Evolutionary conservation across 1,284 basidiomycete genomes (phyloP), one percentile per base, ranked within the genome.

Genomic region (Cryptococcus deneoformans): DNA sequence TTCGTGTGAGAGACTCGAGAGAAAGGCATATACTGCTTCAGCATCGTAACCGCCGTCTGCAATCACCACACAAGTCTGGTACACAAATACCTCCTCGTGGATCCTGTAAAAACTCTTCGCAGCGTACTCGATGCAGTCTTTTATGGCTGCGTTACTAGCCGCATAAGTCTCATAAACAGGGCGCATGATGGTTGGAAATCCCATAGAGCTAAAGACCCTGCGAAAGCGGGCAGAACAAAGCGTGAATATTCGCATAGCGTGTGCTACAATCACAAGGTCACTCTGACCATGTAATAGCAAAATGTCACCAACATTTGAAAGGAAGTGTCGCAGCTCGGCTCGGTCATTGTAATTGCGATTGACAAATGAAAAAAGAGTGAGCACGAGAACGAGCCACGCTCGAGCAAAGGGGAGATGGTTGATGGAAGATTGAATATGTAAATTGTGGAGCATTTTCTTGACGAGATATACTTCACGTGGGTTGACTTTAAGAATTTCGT

Each of bases 171-270:
- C 87, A 67, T 88, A 77, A 6, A 90, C 73, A 0, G 83, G 81
- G 1, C 85, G 83, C 82, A 90, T 86, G 71, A 89, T 86, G 14
- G 88, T 80, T 1, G 83, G 82, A 65, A 89, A 90, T 24, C 85
- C 84, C 44, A 86, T 85, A 3, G 86, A 84, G 2, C 84, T 84
- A 71, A 90, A 88, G 16, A 90, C 68, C 20, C 89, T 84, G 24
- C 85, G 82, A 69, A 89, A 90, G 24, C 88, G 83, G n/a, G 87
- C 87, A 45, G 85, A 85, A 2, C 87, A 88, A 29, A 86, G 83
- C 83, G 89, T 86, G 52, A 78, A 58, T 80, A 79, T 50, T 82
- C 88, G 84, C 74, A 90, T 79, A 2, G 84, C 80, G 60, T 89
- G 87, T 29, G 83, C 81, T 14, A 62, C 57, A 11, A 90, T 83